A percentile compares a stretch with the other conserved stretches of the same genome.
phyloP scores from a whole-genome alignment of 306 rosid species.

The Lupinus albus region DNA sequence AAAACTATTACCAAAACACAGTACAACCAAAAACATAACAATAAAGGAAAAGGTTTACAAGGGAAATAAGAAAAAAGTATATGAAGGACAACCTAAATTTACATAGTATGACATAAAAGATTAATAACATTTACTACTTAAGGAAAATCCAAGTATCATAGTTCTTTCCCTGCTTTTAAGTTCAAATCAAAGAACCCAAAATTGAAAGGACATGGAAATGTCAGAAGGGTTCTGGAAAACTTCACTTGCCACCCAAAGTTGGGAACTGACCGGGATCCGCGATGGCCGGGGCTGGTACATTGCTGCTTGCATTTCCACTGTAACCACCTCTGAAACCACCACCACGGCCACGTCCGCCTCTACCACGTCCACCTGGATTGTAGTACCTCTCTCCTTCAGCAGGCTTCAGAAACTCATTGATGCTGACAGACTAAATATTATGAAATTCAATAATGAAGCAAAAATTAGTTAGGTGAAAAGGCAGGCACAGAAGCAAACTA shows the following conservation, averaged over 20 bases:
- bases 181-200: constrained; percentile 58
- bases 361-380: constrained; percentile 73
- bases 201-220: constrained; percentile 42
- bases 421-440: constrained; percentile 63
- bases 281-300: constrained; percentile 67
- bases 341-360: constrained; percentile 81
- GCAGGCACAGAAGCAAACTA: neutral
- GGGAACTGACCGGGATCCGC: constrained; percentile 94
- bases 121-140: constrained; percentile 41
- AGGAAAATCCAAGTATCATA: constrained; percentile 61
- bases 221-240: constrained; percentile 43
- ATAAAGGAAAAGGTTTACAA: constrained; percentile 23
- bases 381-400: constrained; percentile 80
- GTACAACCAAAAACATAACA: constrained; percentile 32
- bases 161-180: constrained; percentile 50
- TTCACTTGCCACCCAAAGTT: constrained; percentile 91
- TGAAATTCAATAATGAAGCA: constrained; percentile 14
- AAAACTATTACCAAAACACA: constrained; percentile 38
- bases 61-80: constrained; percentile 39
- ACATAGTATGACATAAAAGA: constrained; percentile 48
- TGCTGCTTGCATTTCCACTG: constrained; percentile 52
- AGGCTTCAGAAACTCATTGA: constrained; percentile 90
- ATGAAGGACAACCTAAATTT: constrained; percentile 57
- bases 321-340: constrained; percentile 65
- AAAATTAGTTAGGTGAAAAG: neutral